Percentiles rank a stretch among this genome's conserved stretches.
Conservation (phyloP, 768 basidiomycete genomes). For the Udeniomyces megalosporus region DNA sequence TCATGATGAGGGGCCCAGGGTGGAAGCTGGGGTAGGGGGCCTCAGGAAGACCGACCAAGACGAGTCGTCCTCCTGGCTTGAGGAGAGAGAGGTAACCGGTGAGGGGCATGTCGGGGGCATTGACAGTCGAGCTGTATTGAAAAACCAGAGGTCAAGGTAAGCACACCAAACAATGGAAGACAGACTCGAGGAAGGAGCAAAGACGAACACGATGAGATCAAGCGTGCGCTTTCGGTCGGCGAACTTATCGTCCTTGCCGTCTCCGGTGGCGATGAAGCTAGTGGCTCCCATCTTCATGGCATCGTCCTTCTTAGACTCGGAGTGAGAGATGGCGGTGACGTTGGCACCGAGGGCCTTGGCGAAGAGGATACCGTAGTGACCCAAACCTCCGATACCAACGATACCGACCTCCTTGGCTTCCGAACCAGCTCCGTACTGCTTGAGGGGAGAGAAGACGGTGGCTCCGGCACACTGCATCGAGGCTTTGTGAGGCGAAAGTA, state of each 20-base stretch:
- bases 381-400: constrained; percentile 43
- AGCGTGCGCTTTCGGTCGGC: background rate
- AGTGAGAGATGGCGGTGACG: constrained; percentile 45
- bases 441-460: constrained; percentile 46
- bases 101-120: background rate
- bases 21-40: constrained; percentile 34
- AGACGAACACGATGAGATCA: background rate
- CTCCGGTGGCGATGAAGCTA: background rate
- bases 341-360: constrained; percentile 43
- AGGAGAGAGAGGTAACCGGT: background rate
- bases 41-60: constrained; percentile 19
- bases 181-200: background rate
- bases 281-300: constrained; percentile 42
- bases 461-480: constrained; percentile 44
- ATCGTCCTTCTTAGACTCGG: constrained; percentile 39
- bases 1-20: constrained; percentile 27
- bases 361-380: constrained; percentile 32
- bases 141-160: no score
- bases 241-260: background rate
- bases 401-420: constrained; percentile 47
- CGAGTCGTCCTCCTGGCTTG: background rate
- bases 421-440: constrained; percentile 39
- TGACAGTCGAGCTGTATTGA: background rate
- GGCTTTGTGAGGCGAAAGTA: background rate
- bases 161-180: no score